These are phyloP conservation scores for Phenoliferia sp. DNA, from an alignment of 1,284 basidiomycete species.

Conservation along the genomic window DNA sequence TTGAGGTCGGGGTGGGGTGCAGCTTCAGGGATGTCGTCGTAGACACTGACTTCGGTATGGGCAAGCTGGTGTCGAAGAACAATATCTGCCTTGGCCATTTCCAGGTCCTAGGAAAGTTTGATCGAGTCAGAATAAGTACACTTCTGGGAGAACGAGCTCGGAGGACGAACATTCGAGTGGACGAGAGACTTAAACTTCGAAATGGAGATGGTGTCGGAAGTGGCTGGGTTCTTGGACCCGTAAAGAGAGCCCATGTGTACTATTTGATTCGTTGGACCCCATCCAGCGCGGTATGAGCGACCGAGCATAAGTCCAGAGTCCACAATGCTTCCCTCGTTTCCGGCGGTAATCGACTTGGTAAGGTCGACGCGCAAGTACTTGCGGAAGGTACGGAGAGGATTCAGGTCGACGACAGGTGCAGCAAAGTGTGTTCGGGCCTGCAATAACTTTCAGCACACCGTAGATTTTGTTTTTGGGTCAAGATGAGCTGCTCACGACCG, in stretches of 20 bases:
- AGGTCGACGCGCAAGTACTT: conserved; percentile 52
- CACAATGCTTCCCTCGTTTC: conserved; percentile 60
- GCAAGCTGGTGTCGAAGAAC: conserved; percentile 75
- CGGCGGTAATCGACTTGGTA: conserved; percentile 53
- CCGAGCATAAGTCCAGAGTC: conserved; percentile 84
- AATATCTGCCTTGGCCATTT: conserved; percentile 53
- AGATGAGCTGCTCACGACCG: neutral
- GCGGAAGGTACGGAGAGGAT: conserved; percentile 54
- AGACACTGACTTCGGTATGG: conserved; percentile 59
- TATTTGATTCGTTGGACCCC: conserved; percentile 75
- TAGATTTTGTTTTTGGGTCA: neutral
- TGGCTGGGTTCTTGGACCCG: neutral
- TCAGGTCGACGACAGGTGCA: conserved; percentile 15
- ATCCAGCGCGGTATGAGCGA: conserved; percentile 82
- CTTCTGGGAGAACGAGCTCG: neutral
- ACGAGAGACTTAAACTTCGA: conserved; percentile 18
- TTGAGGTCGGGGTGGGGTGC: conserved; percentile 56
- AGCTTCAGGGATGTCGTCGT: conserved; percentile 56
- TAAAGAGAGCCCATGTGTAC: conserved; percentile 66
- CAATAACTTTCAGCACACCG: neutral
- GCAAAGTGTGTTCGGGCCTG: conserved; percentile 9
- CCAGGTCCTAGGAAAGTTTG: conserved; percentile 40
- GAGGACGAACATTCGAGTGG: conserved; percentile 17
- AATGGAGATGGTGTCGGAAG: conserved; percentile 10
- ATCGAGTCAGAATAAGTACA: neutral